Evolutionary conservation across 1,284 basidiomycete genomes (phyloP), one percentile per base, ranked within the genome.

Genomic region (Ustilago vetiveriae): DNA sequence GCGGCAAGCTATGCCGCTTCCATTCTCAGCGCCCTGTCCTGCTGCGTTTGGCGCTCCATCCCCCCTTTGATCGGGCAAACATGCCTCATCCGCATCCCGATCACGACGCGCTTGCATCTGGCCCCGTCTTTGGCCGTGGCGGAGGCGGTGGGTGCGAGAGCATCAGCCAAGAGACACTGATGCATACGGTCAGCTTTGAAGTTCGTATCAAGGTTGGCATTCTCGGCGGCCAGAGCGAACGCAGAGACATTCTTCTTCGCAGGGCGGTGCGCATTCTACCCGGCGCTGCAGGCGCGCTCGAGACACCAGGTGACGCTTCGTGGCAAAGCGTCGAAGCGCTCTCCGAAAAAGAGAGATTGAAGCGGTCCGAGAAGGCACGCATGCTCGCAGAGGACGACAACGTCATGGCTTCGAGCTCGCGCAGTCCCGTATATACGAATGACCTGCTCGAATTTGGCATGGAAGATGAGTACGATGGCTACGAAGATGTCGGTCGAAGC

Each of bases 1-100:
- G 65, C 19, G 79, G 79, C 24, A 81, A 81, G 60, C 62, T 76
- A 13, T 81, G 79, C 35, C 74, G 79, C 23, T 80, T 81, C 46
- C 66, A 78, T 32, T 72, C 75, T 9, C 60, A 71, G 22, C 59
- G 67, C 2, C 55, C 79, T 0, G 55, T 81, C 10, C 49, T 76
- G 32, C 53, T 82, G 17, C 64, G 73, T 9, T 49, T 82, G 30
- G 53, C 71, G 0, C 58, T 81, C 0, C 76, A 79, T 51, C 79
- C 78, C 6, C 77, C 77, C 8, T 80, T 81, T 41, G 71, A 72
- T 22, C 50, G 64, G 1, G 48, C 58, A 24, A 68, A 79, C 52
- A 78, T 80, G 62, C 74, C 75, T 3, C 75, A 79, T 43, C 76
- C 76, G 10, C 73, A 77, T 52, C 76, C 76, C 2, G 76, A 79